phyloP scores from a whole-genome alignment of 1,284 basidiomycete species.

The Sporisorium iseilematis-ciliati region DNA sequence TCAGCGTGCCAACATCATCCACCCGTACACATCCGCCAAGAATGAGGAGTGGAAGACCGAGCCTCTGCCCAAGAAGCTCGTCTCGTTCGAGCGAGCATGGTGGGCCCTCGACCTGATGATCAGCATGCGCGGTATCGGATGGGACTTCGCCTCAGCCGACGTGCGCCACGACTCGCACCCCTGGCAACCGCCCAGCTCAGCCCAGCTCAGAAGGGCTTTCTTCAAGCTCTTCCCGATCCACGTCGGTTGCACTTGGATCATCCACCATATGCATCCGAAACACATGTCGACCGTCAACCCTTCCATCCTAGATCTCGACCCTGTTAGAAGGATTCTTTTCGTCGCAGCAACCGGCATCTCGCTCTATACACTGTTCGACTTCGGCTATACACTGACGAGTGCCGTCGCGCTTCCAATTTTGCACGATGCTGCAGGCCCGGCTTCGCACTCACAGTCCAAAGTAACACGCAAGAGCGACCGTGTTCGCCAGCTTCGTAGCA shows the following conservation, averaged over 20 bases:
- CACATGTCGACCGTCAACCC: constrained; percentile 33
- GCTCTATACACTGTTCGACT: constrained; percentile 55
- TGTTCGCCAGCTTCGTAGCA: constrained; percentile 9
- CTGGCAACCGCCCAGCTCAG: constrained; percentile 50
- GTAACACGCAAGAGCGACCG: constrained; percentile 2
- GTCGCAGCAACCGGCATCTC: constrained; percentile 53
- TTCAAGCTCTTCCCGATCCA: constrained; percentile 49
- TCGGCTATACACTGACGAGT: constrained; percentile 54
- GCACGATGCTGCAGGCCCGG: constrained; percentile 20
- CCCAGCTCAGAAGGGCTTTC: constrained; percentile 43
- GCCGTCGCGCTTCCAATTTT: constrained; percentile 48
- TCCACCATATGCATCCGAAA: constrained; percentile 39
- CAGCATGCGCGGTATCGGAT: constrained; percentile 57
- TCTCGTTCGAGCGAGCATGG: constrained; percentile 47
- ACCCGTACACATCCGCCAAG: constrained; percentile 27
- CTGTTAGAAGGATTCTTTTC: constrained; percentile 26
- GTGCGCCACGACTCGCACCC: constrained; percentile 54
- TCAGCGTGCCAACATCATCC: constrained; percentile 12
- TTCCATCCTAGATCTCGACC: constrained; percentile 39
- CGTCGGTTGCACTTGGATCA: constrained; percentile 28
- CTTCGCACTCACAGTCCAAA: not conserved
- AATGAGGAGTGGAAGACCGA: constrained; percentile 51
- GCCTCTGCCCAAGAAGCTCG: constrained; percentile 29
- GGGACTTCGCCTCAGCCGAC: constrained; percentile 56
- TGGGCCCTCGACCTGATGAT: constrained; percentile 58